Base-by-base conservation (phyloP, 495 filamentous ascomycete species). In the Penicillium canariense region DNA sequence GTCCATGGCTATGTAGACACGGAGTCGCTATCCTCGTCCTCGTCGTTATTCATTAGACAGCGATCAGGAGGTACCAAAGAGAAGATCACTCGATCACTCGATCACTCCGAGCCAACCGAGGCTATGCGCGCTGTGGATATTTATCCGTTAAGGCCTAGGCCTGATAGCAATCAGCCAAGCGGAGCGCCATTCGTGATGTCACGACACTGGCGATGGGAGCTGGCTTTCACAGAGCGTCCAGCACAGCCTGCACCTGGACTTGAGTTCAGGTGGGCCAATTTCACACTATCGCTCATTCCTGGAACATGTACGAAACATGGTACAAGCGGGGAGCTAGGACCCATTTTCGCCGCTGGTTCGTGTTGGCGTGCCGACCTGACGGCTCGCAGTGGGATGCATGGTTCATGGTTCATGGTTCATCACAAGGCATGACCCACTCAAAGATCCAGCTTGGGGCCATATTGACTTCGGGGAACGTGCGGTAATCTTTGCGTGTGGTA, bases 301-400 rank as follows among this genome's bases (percentile, higher is more conserved):
- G 35, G 20, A 17, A 38, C 35, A 8, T 17, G 15, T 18, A 20
- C 10, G 15, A 38, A 25, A 43, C 40, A 43, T 43, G 40, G 40
- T 23, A 43, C 40, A 43, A n/a, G n/a, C n/a, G n/a, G 40, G 25
- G 39, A 9, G 28, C 31, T 36, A 15, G 46, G 20, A 22, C 31
- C 38, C 22, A 38, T n/a, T n/a, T n/a, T n/a, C n/a, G 50, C 26
- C 18, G 38, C 50, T 15, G 50, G 39, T 27, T 23, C 3, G 14
- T 38, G 51, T 54, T 54, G 51, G 51, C 40, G 34, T 36, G 51
- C 20, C 51, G 47, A 54, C 32, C 42, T 45, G 44, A 18, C 20
- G 15, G 26, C 39, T 7, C 8, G 1, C 8, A 17, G 15, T 22
- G 18, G 20, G 42, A 47, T 40, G 42, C 51, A 47, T 39, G 51